Base-by-base conservation (phyloP, 306 rosid genomes). In the Citrullus amarus region DNA sequence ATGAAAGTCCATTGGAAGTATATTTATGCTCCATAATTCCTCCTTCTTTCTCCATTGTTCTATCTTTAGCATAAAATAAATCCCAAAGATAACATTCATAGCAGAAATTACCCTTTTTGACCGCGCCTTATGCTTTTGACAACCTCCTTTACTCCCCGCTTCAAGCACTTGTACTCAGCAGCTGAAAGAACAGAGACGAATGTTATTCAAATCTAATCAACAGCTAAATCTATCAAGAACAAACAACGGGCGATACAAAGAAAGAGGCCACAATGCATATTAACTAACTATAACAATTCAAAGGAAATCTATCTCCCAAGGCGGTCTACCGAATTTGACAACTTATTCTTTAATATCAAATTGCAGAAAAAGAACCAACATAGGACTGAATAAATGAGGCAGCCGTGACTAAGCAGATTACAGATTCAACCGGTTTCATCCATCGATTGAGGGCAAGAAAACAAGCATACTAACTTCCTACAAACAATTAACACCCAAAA, bases 131-230 rank as follows among this genome's bases (percentile, higher is more conserved):
- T 96, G 76, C 97, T 89, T 80, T 96, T 96, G 60, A 92, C 97
- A 20, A 96, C 99, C 81, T 96, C 99, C 80, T 96, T 96, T 3
- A 96, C 99, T 51, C 99, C 99, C 78, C 97, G 90, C 87, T 88
- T 96, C 80, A 92, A 80, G 91, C 99, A 96, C 80, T 92, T 96
- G 80, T 91, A 78, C 50, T 91, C 93, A 73, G 97, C 86, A 83
- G 96, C 96, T 95, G 91, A 76, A 83, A 77, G 9, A 84, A 70
- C 34, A 80, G 6, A 30, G 4, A 57, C 20, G 48, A 9, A 18
- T n/a, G 10, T 30, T 12, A 3, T 22, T 14, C 8, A 77, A 0
- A 38, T 59, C 16, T 14, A 44, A 36, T 25, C 39, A 41, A 12
- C 41, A 36, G 13, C 4, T 14, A 71, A 56, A 48, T 50, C 34